Base-by-base conservation (phyloP, 2,329 filamentous ascomycete genomes). In the Myriosclerotinia duriaeana region DNA sequence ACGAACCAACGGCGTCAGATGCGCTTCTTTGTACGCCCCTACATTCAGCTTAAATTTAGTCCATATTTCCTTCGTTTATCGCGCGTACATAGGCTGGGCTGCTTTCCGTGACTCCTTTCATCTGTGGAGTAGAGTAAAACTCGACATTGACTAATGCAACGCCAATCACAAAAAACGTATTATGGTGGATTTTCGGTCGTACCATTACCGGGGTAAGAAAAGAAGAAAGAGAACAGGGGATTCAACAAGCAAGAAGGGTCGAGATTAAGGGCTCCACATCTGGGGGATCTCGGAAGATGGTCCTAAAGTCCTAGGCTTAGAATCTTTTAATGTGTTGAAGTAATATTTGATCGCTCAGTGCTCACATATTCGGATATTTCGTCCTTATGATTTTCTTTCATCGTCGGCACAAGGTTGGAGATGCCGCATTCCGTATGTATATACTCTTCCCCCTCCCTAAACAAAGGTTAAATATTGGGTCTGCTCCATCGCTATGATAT, bases 11-110 rank as follows among this genome's bases (percentile, higher is more conserved):
- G 44, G 63, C 54, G 63, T 40, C 26, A 54, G 60, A 46, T 62
- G 64, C 64, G 64, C 64, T 66, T 66, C 64, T 66, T 30, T 44
- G 40, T 66, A 30, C 9, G 20, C 26, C 26, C 40, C 40, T 58
- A 46, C 26, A 26, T 48, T 64, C 61, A 64, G 61, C 61, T 64
- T 26, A 20, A 8, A 15, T 34, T 34, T 34, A 34, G 26, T 3
- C 30, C 20, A 64, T 36, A 22, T 22, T 17, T 54, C 11, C 9
- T 26, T 36, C 15, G 26, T 56, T 48, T 48, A 48, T 64, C 61
- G 53, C 53, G 20, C 14, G 26, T 36, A 17, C 22, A 5, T 5
- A 12, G 40, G 40, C 30, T 44, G 40, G 50, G 38, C 46, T 48
- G 26, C 53, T 53, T 38, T 56, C n/a, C 34, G 52, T 38, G 30